Evolutionary conservation across 768 basidiomycete genomes (phyloP), one percentile per base, ranked within the genome.

Genomic region (Coprinopsis strossmayeri): DNA sequence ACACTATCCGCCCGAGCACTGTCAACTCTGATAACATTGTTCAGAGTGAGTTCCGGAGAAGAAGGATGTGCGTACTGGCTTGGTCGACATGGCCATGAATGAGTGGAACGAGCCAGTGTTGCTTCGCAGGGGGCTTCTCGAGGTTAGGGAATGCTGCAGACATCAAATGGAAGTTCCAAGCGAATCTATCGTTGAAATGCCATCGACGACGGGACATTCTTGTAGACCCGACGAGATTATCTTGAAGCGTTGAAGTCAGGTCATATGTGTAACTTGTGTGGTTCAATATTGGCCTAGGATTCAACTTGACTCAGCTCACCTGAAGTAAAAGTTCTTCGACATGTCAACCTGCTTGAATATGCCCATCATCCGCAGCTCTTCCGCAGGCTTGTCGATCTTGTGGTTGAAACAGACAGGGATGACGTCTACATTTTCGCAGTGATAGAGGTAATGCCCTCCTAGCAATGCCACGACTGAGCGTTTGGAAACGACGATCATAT

Each of bases 241-340:
- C 78, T 67, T 99, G 96, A 0, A 99, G 73, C 0, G 92, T 91
- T n/a, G 91, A 94, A 1, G 95, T 96, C 20, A 98, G 70, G 61
- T 98, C 95, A 66, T 99, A 99, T 0, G 94, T 91, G 61, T 97
- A 93, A 55, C 93, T 95, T 54, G 12, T 27, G 3, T 35, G 2
- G 1, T 25, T 23, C n/a, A 12, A 18, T 54, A 32, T 48, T 52
- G 37, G 58, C 45, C 34, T 37, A 48, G 17, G 28, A 3, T 24
- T 17, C 27, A 25, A 18, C 49, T 25, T 2, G 32, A 28, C 26
- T 3, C 50, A 24, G 50, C 61, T 28, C 54, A 91, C 91, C 90
- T 93, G 67, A 97, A 97, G 68, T 97, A 99, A 63, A 98, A 98
- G 69, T 98, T 97, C 69, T 97, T 97, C n/a, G 87, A 85, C 77